Percentiles rank a stretch among this genome's conserved stretches.
phyloP scores from a whole-genome alignment of 202 grass and related monocot species.

The Digitaria exilis region DNA sequence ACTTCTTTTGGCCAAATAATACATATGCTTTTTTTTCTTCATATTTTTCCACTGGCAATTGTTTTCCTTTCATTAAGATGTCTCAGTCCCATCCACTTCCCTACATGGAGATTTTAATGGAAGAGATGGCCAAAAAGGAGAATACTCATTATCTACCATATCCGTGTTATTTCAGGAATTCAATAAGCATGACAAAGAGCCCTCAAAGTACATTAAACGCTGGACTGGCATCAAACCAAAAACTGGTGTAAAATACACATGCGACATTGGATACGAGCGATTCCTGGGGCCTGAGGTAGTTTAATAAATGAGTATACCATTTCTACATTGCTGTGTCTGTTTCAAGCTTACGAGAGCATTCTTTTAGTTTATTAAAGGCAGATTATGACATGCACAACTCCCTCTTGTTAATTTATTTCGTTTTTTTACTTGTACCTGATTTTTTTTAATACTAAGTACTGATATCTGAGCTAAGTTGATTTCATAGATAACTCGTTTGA shows the following conservation, averaged over 20 bases:
- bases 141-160: neutral
- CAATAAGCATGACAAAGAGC: slow-evolving; percentile 95
- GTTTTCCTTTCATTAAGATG: slow-evolving; percentile 16
- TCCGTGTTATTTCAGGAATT: slow-evolving; percentile 77
- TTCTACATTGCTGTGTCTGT: neutral
- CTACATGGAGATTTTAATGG: neutral
- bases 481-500: slow-evolving; percentile 16
- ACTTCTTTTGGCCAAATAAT: neutral
- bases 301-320: neutral
- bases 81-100: neutral
- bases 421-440: neutral
- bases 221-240: slow-evolving; percentile 88
- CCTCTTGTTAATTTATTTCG: neutral
- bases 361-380: neutral
- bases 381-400: neutral
- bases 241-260: slow-evolving; percentile 77
- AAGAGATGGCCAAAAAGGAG: neutral
- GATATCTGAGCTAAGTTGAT: neutral
- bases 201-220: slow-evolving; percentile 85
- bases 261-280: slow-evolving; percentile 95
- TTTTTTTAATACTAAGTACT: too few relatives aligned
- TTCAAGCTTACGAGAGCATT: neutral
- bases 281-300: slow-evolving; percentile 96
- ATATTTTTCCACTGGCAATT: neutral
- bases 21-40: neutral